A percentile compares a stretch with the other conserved stretches of the same genome.
Evolutionary conservation across 108 stramenopile species (phyloP).

Genomic region (Discostella pseudostelligera): DNA sequence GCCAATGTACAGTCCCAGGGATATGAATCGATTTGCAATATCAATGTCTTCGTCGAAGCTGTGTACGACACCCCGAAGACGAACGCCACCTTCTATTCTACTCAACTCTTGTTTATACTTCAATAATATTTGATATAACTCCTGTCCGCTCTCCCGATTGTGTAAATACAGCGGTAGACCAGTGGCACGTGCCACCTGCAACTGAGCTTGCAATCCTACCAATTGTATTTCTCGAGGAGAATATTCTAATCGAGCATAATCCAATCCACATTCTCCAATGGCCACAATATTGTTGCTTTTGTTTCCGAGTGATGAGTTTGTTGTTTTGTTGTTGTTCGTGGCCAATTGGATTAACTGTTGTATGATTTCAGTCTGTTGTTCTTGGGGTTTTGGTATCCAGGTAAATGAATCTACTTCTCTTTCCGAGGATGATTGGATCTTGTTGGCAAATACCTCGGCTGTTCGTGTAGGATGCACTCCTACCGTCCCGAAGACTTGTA

Average conservation of each 20-base stretch:
- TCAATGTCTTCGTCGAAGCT: slow-evolving; percentile 87
- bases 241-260: slow-evolving; percentile 94
- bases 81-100: too few species aligned
- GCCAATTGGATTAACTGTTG: slow-evolving; percentile 52
- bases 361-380: slow-evolving; percentile 36
- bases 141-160: slow-evolving; percentile 84
- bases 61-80: slow-evolving; percentile 78
- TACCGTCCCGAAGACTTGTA: slow-evolving; percentile 75
- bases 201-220: slow-evolving; percentile 78
- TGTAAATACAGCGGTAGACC: slow-evolving; percentile 92
- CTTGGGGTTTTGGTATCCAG: slow-evolving; percentile 36
- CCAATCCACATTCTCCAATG: slow-evolving; percentile 93
- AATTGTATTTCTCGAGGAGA: slow-evolving; percentile 79
- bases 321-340: slow-evolving; percentile 47
- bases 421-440: not conserved
- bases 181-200: slow-evolving; percentile 58
- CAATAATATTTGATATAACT: slow-evolving; percentile 69
- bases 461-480: slow-evolving; percentile 96
- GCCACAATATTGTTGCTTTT: slow-evolving; percentile 75
- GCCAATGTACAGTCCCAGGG: slow-evolving; percentile 88
- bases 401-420: slow-evolving; percentile 3
- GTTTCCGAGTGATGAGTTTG: too few species aligned
- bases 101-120: slow-evolving; percentile 49
- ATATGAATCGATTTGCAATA: slow-evolving; percentile 76
- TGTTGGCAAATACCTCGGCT: slow-evolving; percentile 71